Evolutionary conservation across 2,329 filamentous ascomycete genomes (phyloP), one percentile per base, ranked within the genome.

Genomic region (Fusarium longipes): DNA sequence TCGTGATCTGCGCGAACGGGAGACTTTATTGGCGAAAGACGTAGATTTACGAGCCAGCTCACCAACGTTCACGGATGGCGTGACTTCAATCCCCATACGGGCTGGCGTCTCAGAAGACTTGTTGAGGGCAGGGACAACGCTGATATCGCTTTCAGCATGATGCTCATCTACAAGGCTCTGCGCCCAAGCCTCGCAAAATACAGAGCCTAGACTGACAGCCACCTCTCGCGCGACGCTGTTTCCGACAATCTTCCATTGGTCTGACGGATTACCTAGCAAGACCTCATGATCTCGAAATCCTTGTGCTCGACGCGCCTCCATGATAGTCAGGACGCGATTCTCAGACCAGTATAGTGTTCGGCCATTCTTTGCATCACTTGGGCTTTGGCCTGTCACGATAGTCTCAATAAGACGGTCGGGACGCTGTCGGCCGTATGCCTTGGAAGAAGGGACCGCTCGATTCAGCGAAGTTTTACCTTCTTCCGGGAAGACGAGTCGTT

Each of bases 191-290:
- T 89, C 83, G 9, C 89, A 81, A 14, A 93, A 78, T 11, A 83
- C 80, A 6, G 91, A 72, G 0, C 92, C 92, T 2, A 93, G 75
- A 0, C 87, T 87, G 18, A 93, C 76, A 0, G 91, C 86, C 2
- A 92, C 85, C 24, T 87, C 85, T 10, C 91, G 81, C 4, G 91
- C 87, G 0, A 96, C 92, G 27, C 89, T 92, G 75, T 96, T 96
- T 0, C 93, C 93, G 0, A 94, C 82, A 20, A 92, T 86, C 54
- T 83, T 85, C 79, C 86, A 89, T 72, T 92, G 89, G 2, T 88
- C 79, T 0, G 35, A 11, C 0, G 83, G 75, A 0, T 53, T 71
- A 0, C 92, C 92, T 1, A 94, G 76, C 1, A 96, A 75, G 0
- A 94, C 84, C 57, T 95, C 92, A 8, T 88, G 67, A 55, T 95